Conservation (phyloP, 768 basidiomycete genomes). For the Sistotremastrum suecicum region DNA sequence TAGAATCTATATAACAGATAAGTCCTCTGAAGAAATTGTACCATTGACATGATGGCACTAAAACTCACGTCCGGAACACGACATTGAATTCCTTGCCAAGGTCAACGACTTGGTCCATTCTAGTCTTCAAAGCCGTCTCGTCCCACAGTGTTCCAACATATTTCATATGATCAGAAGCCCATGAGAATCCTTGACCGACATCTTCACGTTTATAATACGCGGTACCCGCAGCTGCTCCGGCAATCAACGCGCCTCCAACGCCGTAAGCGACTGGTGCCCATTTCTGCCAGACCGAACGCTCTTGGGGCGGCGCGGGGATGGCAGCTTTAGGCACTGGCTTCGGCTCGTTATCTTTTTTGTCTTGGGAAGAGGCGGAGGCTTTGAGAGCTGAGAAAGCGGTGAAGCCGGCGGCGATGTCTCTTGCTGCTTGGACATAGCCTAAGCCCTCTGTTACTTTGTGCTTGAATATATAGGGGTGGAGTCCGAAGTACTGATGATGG, state of each 20-base stretch:
- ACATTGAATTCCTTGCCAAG: slow-evolving; percentile 51
- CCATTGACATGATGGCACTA: not conserved
- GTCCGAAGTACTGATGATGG: slow-evolving; percentile 66
- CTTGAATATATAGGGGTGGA: slow-evolving; percentile 80
- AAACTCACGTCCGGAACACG: slow-evolving; percentile 55
- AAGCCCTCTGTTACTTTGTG: slow-evolving; percentile 63
- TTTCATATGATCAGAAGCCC: slow-evolving; percentile 80
- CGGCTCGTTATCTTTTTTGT: not conserved
- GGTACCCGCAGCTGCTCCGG: slow-evolving; percentile 72
- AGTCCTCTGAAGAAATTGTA: not conserved
- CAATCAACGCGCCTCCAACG: slow-evolving; percentile 59
- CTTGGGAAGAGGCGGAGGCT: slow-evolving; percentile 15
- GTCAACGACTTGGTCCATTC: slow-evolving; percentile 49
- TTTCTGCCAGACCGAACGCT: slow-evolving; percentile 33
- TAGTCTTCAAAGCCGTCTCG: slow-evolving; percentile 39
- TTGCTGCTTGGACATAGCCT: slow-evolving; percentile 53
- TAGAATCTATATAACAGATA: slow-evolving; percentile 47
- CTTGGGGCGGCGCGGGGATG: slow-evolving; percentile 10
- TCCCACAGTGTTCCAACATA: slow-evolving; percentile 85
- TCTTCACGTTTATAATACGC: slow-evolving; percentile 76
- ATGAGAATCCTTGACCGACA: slow-evolving; percentile 51
- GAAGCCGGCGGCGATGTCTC: slow-evolving; percentile 45
- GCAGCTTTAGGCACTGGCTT: slow-evolving; percentile 20
- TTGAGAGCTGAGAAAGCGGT: slow-evolving; percentile 40
- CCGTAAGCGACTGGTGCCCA: slow-evolving; percentile 63